These are phyloP conservation scores for Amanita pallidorosea DNA, from an alignment of 768 basidiomycete genomes.

Conservation along the genomic window DNA sequence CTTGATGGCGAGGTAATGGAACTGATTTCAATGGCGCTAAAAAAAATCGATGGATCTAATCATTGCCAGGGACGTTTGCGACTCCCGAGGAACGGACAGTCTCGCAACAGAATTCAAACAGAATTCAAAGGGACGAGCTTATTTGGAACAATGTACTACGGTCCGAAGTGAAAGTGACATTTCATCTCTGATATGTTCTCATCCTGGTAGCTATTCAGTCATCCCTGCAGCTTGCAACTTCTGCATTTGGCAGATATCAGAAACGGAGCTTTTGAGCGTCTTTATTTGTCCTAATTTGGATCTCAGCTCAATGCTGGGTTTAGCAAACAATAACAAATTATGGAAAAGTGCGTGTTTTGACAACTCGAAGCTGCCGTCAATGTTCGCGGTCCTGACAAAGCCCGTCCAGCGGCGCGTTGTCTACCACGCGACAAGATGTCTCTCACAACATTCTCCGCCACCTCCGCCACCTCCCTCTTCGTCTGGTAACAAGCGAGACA, in stretches of 20 bases:
- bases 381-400: conserved; percentile 18
- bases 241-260: no score
- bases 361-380: conserved; percentile 5
- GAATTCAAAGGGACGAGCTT: no score
- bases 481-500: not conserved
- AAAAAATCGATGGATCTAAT: no score
- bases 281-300: not conserved
- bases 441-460: conserved; percentile 19
- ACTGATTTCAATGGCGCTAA: no score
- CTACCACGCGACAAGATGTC: conserved; percentile 21
- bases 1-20: no score
- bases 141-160: no score
- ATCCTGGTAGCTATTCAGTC: not conserved
- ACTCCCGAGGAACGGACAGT: no score
- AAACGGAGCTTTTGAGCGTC: not conserved
- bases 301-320: no score
- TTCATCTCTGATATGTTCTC: not conserved
- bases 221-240: not conserved
- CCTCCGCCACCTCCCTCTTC: conserved; percentile 12
- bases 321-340: not conserved
- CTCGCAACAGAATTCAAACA: no score
- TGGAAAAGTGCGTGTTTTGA: not conserved
- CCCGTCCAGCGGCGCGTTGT: conserved; percentile 23
- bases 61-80: no score
- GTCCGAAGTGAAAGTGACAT: no score